These are phyloP conservation scores for Leishmania martiniquensis DNA, from an alignment of 208 protist species.

Conservation along the genomic window DNA sequence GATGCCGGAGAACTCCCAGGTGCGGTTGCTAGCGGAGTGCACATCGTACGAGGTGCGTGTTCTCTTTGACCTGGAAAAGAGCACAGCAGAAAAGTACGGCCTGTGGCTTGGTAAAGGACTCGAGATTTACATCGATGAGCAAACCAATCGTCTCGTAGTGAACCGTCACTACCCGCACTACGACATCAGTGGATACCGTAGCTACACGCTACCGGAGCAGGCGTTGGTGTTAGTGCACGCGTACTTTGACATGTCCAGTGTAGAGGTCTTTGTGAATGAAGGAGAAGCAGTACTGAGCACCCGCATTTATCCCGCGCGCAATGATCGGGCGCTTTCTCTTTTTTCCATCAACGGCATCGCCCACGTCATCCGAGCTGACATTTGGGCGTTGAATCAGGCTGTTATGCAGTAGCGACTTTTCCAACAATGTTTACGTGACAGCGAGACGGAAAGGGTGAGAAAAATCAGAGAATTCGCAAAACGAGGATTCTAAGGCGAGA, in stretches of 20 bases:
- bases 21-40: constrained; percentile 39
- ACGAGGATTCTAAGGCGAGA: background rate
- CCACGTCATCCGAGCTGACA: constrained; percentile 37
- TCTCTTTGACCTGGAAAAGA: constrained; percentile 36
- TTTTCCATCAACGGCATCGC: constrained; percentile 53
- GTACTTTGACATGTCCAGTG: constrained; percentile 60
- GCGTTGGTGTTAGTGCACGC: constrained; percentile 38
- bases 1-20: constrained; percentile 37
- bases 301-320: constrained; percentile 46
- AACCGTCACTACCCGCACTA: constrained; percentile 64
- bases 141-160: constrained; percentile 40
- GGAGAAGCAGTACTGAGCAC: constrained; percentile 47
- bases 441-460: background rate
- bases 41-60: constrained; percentile 46
- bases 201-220: constrained; percentile 37
- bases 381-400: constrained; percentile 44
- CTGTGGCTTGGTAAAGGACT: constrained; percentile 56
- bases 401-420: constrained; percentile 41
- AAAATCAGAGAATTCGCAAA: background rate
- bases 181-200: constrained; percentile 58
- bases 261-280: constrained; percentile 67
- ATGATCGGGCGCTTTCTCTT: constrained; percentile 36
- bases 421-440: background rate
- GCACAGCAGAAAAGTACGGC: constrained; percentile 62
- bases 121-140: constrained; percentile 53